Conservation (phyloP, 768 basidiomycete genomes). For the Russula ochroleuca region DNA sequence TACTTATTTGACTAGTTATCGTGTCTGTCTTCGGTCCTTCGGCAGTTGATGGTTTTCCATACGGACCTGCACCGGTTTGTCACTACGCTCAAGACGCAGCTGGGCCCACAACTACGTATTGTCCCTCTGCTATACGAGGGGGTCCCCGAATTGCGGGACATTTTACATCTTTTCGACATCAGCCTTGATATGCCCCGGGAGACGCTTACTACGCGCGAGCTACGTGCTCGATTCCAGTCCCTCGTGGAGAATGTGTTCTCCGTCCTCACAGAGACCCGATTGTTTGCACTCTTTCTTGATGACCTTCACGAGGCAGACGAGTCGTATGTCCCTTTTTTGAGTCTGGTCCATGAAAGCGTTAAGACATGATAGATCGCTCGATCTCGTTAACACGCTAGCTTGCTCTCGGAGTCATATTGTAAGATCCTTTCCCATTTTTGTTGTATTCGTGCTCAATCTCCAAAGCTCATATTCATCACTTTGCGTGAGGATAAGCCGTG, state of each 20-base stretch:
- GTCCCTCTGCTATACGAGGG: slow-evolving; percentile 67
- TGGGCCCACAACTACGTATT: slow-evolving; percentile 68
- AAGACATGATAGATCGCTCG: slow-evolving; percentile 47
- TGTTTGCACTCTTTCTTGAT: slow-evolving; percentile 69
- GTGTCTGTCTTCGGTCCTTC: slow-evolving; percentile 64
- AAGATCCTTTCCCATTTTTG: slow-evolving; percentile 20
- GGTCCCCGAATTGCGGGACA: slow-evolving; percentile 63
- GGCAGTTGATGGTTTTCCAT: slow-evolving; percentile 71
- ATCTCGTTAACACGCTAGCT: slow-evolving; percentile 58
- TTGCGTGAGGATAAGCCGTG: slow-evolving; percentile 52
- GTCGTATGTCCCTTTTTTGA: slow-evolving; percentile 41
- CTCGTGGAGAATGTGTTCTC: slow-evolving; percentile 66
- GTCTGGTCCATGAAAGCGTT: background rate
- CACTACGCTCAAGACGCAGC: slow-evolving; percentile 48
- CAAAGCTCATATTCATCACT: slow-evolving; percentile 60
- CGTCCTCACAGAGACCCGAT: slow-evolving; percentile 62
- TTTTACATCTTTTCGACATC: slow-evolving; percentile 53
- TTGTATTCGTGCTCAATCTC: slow-evolving; percentile 19
- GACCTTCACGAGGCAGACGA: slow-evolving; percentile 73
- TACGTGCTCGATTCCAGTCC: slow-evolving; percentile 65
- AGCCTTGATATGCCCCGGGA: slow-evolving; percentile 50
- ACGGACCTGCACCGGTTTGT: slow-evolving; percentile 68
- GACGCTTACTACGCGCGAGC: slow-evolving; percentile 51
- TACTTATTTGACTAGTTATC: slow-evolving; percentile 42
- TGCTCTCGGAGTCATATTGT: slow-evolving; percentile 67